Base-by-base conservation (phyloP, 768 basidiomycete species). In the Suillus tomentosus region DNA sequence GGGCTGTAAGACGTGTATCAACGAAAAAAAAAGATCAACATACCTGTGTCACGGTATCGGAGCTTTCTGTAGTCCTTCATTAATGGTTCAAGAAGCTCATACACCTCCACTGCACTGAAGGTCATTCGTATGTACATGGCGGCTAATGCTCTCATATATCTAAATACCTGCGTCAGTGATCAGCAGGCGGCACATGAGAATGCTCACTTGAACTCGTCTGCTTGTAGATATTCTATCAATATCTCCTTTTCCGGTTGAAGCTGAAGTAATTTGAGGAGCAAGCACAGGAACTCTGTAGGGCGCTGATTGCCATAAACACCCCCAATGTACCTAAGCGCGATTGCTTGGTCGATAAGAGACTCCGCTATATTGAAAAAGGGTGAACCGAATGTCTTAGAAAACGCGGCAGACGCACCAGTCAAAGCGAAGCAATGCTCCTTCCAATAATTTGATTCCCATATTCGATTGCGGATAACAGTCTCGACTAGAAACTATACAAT, bases 401-500 rank as follows among this genome's bases (percentile, higher is more conserved):
- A 56, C 19, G 51, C 40, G 24, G 61, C 55, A 34, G 15, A 76
- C 83, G 59, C 58, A 92, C 95, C 94, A 65, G 94, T 97, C 55
- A 99, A 80, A 24, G 96, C 96, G 74, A 99, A 99, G 74, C 96
- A 99, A 69, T 97, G 94, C 74, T 99, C 96, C 79, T 99, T 99
- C 96, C 96, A 99, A 77, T 87, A 99, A 8, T 82, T 76, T 0
- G 92, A 91, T 76, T 99, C 96, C 81, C 96, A 99, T 65, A 99
- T 97, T 66, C 97, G 87, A 72, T 90, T 93, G 61, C 97, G 88
- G 68, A 99, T 96, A 66, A 98, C 93, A 43, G 94, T 96, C 82
- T 99, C 97, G 36, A 99, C 91, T 76, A 99, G 81, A 76, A 85
- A 93, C 95, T 97, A 74, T 55, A 65, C 9, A 70, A 66, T 73